Conservation (phyloP, 768 basidiomycete species). For the Suillus cothurnatus region DNA sequence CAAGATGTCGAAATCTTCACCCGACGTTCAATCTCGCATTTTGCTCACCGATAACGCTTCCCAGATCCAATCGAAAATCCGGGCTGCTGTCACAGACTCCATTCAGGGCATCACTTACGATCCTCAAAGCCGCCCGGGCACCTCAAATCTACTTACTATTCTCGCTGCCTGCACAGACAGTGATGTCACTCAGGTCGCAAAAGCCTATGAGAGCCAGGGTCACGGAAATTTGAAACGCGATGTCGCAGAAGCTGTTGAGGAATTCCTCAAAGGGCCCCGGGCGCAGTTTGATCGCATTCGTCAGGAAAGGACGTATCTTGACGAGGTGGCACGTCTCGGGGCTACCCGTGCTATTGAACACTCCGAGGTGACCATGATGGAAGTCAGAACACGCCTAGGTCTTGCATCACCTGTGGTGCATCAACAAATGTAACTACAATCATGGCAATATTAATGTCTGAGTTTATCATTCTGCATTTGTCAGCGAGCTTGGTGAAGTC, state of each 20-base stretch:
- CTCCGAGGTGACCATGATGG: constrained; percentile 64
- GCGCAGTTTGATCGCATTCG: constrained; percentile 67
- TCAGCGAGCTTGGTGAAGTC: constrained; percentile 37
- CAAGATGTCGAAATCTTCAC: constrained; percentile 97
- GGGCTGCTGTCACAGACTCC: constrained; percentile 85
- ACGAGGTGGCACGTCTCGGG: constrained; percentile 63
- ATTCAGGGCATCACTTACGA: constrained; percentile 76
- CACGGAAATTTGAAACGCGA: constrained; percentile 74
- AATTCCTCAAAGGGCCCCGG: constrained; percentile 64
- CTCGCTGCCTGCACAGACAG: constrained; percentile 70
- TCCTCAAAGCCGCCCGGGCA: constrained; percentile 76
- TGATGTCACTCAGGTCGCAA: constrained; percentile 46
- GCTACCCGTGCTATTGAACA: constrained; percentile 58
- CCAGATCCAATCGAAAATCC: constrained; percentile 70
- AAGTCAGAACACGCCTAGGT: constrained; percentile 73
- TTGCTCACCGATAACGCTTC: constrained; percentile 74
- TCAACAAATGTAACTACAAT: not conserved
- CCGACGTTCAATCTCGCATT: constrained; percentile 78
- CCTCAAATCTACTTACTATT: constrained; percentile 80
- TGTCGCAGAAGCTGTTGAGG: constrained; percentile 73
- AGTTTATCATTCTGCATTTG: not conserved
- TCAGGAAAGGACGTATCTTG: constrained; percentile 60
- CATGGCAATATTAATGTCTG: not conserved
- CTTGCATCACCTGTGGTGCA: constrained; percentile 29
- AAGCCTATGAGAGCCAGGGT: constrained; percentile 53